Base-by-base conservation (phyloP, 2,329 filamentous ascomycete species). In the Claviceps citrina region DNA sequence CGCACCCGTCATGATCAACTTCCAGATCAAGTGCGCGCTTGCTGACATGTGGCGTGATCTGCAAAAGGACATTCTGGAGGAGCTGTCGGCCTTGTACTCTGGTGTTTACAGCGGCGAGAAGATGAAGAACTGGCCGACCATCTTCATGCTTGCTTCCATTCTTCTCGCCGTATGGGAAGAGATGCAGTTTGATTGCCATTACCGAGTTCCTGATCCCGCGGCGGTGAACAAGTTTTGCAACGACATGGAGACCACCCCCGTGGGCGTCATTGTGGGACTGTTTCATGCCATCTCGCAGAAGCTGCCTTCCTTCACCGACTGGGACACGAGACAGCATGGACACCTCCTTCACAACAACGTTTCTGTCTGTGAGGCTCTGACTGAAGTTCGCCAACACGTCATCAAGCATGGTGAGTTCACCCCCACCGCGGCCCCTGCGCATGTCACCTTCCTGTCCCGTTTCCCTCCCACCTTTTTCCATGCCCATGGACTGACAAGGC, bases 271-370 rank as follows among this genome's bases (percentile, higher is more conserved):
- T 54, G 86, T 94, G 47, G 89, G 89, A 34, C 74, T 96, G 24
- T 96, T 96, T 77, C 86, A 93, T 52, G 89, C 89, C 61, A 96
- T 96, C 57, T 95, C 87, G 1, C 89, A 94, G 64, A 95, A 96
- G 66, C 73, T 95, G 32, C 89, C 89, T 4, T 73, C 84, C 16
- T 86, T 96, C 57, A 81, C 80, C 49, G 89, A 96, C 57, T 96
- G 89, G 89, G 86, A 95, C 56, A 91, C 84, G 10, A 70, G 75
- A 55, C 85, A 91, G 63, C 89, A 96, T 58, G 84, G 91, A 50
- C 82, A 93, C 51, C 67, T 94, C 38, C 76, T 95, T 44, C 83
- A 86, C 65, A 93, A 89, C 60, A 94, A 96, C 63, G 70, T 73
- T 19, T 85, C 87, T 48, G 86, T 95, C 37, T 95, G 89, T 63